phyloP scores from a whole-genome alignment of 2,329 filamentous ascomycete species.

The Trichoderma atrobrunneum region DNA sequence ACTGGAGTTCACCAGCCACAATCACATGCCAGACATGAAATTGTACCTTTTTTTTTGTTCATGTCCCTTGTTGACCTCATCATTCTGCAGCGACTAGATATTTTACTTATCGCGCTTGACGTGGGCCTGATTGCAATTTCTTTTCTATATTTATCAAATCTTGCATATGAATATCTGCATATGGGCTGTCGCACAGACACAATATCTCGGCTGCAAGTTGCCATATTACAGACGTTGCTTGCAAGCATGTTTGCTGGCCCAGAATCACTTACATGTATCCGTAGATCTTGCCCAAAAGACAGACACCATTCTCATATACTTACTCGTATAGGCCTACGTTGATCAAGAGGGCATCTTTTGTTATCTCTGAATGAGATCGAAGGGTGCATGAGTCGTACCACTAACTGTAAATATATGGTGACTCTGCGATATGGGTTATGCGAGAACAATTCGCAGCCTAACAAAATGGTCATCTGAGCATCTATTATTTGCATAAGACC shows the following conservation, averaged over 20 bases:
- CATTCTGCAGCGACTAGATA: background rate
- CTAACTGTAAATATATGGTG: background rate
- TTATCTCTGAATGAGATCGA: background rate
- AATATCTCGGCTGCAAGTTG: background rate
- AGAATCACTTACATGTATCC: background rate
- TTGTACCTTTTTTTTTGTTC: background rate
- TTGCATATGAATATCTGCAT: background rate
- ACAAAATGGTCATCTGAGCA: background rate
- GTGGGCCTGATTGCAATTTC: background rate
- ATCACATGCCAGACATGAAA: slow-evolving; percentile 31
- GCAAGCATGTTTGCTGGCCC: background rate
- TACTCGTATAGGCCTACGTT: background rate
- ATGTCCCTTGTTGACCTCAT: background rate
- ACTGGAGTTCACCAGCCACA: slow-evolving; percentile 29
- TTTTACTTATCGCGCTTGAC: background rate
- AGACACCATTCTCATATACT: background rate
- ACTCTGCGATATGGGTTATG: background rate
- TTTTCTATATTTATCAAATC: background rate
- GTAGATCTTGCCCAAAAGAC: background rate
- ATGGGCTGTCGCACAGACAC: background rate
- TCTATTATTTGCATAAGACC: background rate
- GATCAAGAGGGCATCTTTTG: background rate
- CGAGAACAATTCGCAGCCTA: background rate
- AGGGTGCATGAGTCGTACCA: background rate
- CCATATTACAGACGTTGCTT: background rate